phyloP scores from a whole-genome alignment of 495 filamentous ascomycete genomes.

The Jackrogersella minutella region DNA sequence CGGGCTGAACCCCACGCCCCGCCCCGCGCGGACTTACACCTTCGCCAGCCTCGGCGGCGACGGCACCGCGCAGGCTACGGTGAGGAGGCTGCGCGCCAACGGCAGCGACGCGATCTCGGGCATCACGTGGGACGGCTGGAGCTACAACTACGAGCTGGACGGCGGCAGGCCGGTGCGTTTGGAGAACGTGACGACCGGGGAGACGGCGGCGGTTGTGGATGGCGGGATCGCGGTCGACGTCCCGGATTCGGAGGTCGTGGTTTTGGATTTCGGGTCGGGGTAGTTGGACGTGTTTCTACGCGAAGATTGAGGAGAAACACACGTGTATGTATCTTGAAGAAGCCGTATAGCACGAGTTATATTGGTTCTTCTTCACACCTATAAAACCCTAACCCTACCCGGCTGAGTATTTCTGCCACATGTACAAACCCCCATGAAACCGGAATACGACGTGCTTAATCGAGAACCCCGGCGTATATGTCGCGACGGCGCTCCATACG shows the following conservation, averaged over 20 bases:
- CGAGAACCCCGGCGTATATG: neutral
- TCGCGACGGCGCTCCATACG: neutral
- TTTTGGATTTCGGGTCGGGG: conserved; percentile 53
- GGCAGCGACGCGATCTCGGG: conserved; percentile 70
- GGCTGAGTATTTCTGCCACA: neutral
- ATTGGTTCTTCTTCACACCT: neutral
- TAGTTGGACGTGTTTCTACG: too few relatives aligned
- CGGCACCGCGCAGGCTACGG: conserved; percentile 31
- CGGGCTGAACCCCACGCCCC: conserved; percentile 34
- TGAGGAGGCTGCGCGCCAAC: conserved; percentile 65
- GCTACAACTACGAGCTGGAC: conserved; percentile 69
- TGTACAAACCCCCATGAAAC: neutral
- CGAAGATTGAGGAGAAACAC: neutral
- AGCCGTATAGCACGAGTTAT: too few relatives aligned
- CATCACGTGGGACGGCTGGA: conserved; percentile 68
- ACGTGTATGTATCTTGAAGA: neutral
- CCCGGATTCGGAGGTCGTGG: conserved; percentile 58
- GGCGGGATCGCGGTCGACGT: conserved; percentile 59
- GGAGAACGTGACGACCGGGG: conserved; percentile 64
- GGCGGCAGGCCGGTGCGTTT: conserved; percentile 63
- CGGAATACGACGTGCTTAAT: neutral
- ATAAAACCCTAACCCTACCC: neutral
- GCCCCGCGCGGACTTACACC: conserved; percentile 53
- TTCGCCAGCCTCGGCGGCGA: conserved; percentile 43
- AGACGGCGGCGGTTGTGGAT: conserved; percentile 54